Base-by-base conservation (phyloP, 352 stramenopile species). In the Globisporangium solare region DNA sequence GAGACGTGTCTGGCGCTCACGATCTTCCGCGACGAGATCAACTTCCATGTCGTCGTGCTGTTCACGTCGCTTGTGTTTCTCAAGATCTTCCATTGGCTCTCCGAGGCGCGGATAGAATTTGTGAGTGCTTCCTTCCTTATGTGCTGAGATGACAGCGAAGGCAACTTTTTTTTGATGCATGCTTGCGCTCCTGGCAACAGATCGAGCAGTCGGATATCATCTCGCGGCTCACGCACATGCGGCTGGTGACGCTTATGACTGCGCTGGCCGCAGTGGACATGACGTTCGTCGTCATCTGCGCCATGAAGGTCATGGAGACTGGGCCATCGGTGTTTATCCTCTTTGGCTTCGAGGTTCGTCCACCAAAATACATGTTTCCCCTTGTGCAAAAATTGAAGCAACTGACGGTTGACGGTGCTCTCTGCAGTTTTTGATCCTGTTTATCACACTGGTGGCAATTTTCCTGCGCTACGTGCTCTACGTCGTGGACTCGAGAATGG, bases 1-100 rank as follows among this genome's bases (percentile, higher is more conserved):
- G 97, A 99, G 81, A 99, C 96, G 21, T 99, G 96, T 81, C 74
- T 99, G 22, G 97, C 97, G n/a, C 84, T 99, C 22, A 99, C 97
- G 40, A 98, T 99, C 52, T 99, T 99, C 77, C 89, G 96, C 20
- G 88, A 97, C 41, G 96, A 99, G 75, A 89, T 99, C 58, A 97
- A 89, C 52, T 89, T 98, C 40, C 71, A 87, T n/a, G 96, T 98
- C 35, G 86, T 97, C 32, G 82, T 92, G 51, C 67, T 99, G 14
- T 99, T 99, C 79, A 89, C 96, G 40, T 76, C 86, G 40, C 78
- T 99, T 21, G 85, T 99, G 45, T 94, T 99, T 61, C 68, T 89
- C 63, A 99, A 99, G 73, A 86, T 96, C 55, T 95, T 97, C 66
- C 89, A 96, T 65, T 96, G 86, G 87, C 67, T 97, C 1, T 71